Evolutionary conservation across 306 rosid species (phyloP), one percentile per base, ranked within the genome.

Genomic region (Prunus mume): DNA sequence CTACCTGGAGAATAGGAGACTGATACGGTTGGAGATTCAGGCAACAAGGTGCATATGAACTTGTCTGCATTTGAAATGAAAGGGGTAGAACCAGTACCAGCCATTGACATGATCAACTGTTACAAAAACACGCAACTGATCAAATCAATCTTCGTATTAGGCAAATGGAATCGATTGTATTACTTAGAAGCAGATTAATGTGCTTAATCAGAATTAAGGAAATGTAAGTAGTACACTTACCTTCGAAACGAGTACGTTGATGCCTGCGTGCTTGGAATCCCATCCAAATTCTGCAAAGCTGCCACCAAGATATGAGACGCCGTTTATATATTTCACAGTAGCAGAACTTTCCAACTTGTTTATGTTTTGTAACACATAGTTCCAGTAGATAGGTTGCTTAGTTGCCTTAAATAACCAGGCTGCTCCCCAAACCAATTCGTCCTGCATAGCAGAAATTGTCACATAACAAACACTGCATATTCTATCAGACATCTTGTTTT

Each of bases 351-450:
- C 60, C 78, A 79, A 49, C 25, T 56, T 15, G 19, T 67, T 27
- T 20, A 46, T 58, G 22, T 72, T 79, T 34, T 58, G 30, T 17
- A 28, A 14, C 7, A 79, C 70, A 46, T 79, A 79, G n/a, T 56
- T 66, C 78, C 74, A 72, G 68, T 55, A 57, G 43, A 5, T 19
- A 8, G 41, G n/a, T 7, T 32, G 38, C 30, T 73, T 73, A 13
- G 74, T 72, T 57, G 78, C 78, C 74, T 73, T 73, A 50, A 55
- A 79, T 74, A 79, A 67, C 83, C 83, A 79, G 3, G 69, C 74
- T 45, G 83, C 83, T 73, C 78, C 78, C 78, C 78, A 73, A 9
- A 79, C 28, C 74, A 79, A 67, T 56, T 79, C 83, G 32, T 79
- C 83, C 83, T 79, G 34, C 2, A 54, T 0, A 51, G 6, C 2